A percentile compares a stretch with the other conserved stretches of the same genome.
phyloP scores from a whole-genome alignment of 768 basidiomycete species.

The Amanita pseudoporphyria region DNA sequence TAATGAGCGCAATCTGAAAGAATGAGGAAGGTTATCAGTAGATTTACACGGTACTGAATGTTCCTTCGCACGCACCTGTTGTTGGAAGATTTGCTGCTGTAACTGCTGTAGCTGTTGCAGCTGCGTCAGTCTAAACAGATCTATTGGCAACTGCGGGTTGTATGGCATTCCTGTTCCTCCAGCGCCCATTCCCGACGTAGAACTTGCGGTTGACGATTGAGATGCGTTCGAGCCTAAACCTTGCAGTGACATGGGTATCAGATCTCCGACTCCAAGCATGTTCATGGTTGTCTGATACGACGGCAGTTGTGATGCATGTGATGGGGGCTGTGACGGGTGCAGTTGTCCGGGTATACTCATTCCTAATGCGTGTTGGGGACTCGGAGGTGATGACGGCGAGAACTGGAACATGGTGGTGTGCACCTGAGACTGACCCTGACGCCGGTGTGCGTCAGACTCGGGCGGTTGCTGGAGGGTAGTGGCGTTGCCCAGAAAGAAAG shows the following conservation, averaged over 20 bases:
- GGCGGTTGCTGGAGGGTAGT: not conserved
- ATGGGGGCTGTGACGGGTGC: slow-evolving; percentile 4
- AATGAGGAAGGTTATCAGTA: slow-evolving; percentile 8
- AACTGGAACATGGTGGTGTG: slow-evolving; percentile 4
- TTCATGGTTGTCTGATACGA: slow-evolving; percentile 28
- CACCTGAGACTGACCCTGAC: not conserved
- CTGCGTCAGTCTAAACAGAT: slow-evolving; percentile 71
- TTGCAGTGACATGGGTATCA: slow-evolving; percentile 36
- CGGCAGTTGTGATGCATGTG: slow-evolving; percentile 1
- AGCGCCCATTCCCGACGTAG: not conserved
- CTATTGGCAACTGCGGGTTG: slow-evolving; percentile 45
- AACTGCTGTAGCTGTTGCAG: slow-evolving; percentile 70
- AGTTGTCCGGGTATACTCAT: not conserved
- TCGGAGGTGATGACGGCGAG: not conserved
- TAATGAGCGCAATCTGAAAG: slow-evolving; percentile 59
- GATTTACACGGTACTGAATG: slow-evolving; percentile 7
- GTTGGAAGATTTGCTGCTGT: slow-evolving; percentile 82
- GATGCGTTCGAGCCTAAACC: slow-evolving; percentile 24
- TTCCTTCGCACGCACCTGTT: slow-evolving; percentile 49
- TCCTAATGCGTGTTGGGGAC: not conserved
- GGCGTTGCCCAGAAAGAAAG: slow-evolving; percentile 1
- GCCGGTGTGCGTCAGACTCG: not conserved
- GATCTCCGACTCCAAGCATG: slow-evolving; percentile 35
- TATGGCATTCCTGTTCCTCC: slow-evolving; percentile 10
- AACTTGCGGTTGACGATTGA: not conserved